Conservation (phyloP, 1,139 yeast species). For the Blastobotrys elegans region DNA sequence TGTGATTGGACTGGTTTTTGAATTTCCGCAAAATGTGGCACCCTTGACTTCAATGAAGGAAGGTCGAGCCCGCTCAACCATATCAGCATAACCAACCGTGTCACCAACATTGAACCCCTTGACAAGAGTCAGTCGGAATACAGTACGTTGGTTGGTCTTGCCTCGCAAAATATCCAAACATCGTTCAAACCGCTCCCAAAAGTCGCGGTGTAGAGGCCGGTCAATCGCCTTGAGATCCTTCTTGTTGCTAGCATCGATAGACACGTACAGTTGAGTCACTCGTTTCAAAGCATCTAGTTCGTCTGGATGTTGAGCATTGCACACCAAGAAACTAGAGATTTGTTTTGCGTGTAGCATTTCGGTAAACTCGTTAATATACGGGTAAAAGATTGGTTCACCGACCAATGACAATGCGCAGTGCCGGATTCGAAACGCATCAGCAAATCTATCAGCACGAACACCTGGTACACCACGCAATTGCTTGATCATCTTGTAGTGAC, state of each 20-base stretch:
- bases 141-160: constrained; percentile 82
- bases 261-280: constrained; percentile 87
- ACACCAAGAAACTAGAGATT: constrained; percentile 82
- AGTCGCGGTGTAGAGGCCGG: constrained; percentile 83
- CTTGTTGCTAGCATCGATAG: constrained; percentile 88
- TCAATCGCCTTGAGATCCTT: constrained; percentile 76
- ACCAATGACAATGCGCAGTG: constrained; percentile 92
- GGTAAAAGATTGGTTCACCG: constrained; percentile 93
- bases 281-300: constrained; percentile 61
- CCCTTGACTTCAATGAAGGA: constrained; percentile 91
- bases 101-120: constrained; percentile 89
- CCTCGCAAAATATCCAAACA: constrained; percentile 78
- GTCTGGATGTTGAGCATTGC: constrained; percentile 95
- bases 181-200: constrained; percentile 81
- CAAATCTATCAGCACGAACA: constrained; percentile 80
- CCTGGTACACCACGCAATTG: constrained; percentile 97
- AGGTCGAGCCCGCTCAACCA: constrained; percentile 77
- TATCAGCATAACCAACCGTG: constrained; percentile 79
- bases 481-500: constrained; percentile 86
- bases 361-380: constrained; percentile 81
- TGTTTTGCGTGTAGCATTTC: constrained; percentile 70
- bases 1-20: constrained; percentile 80
- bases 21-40: constrained; percentile 87
- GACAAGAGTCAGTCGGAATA: constrained; percentile 82
- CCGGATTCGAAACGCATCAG: constrained; percentile 81